A percentile compares a stretch with the other conserved stretches of the same genome.
Evolutionary conservation across 306 rosid species (phyloP).

Genomic region (Vachellia collinsii): DNA sequence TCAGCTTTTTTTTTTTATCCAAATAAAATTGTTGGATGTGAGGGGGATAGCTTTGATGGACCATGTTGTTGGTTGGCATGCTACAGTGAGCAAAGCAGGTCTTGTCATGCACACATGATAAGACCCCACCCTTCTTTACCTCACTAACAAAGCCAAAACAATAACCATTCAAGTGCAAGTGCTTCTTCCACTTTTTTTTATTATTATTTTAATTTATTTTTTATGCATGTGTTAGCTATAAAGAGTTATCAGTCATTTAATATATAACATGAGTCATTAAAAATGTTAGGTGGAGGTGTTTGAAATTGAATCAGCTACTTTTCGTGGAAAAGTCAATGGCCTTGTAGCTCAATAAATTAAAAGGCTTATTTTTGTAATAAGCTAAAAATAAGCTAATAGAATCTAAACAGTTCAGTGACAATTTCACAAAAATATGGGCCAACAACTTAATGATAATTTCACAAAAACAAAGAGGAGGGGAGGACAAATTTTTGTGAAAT

Average conservation of each 20-base stretch:
- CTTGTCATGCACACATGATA: background rate
- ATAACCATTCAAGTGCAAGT: background rate
- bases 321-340: too few species aligned
- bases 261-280: background rate
- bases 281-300: background rate
- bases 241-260: background rate
- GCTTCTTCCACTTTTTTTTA: background rate
- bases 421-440: too few species aligned
- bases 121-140: background rate
- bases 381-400: too few species aligned
- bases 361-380: too few species aligned
- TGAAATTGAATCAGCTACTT: background rate
- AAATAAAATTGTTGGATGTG: background rate
- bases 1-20: constrained; percentile 21
- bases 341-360: too few species aligned
- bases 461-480: too few species aligned
- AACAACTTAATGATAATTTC: too few species aligned
- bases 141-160: constrained; percentile 9
- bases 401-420: too few species aligned
- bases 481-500: too few species aligned
- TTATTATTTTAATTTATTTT: background rate
- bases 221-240: background rate
- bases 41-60: constrained; percentile 6
- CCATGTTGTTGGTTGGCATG: constrained; percentile 6
- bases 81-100: constrained; percentile 6